Conservation (phyloP, 129 eudicot genomes). For the Cynara cardunculus region DNA sequence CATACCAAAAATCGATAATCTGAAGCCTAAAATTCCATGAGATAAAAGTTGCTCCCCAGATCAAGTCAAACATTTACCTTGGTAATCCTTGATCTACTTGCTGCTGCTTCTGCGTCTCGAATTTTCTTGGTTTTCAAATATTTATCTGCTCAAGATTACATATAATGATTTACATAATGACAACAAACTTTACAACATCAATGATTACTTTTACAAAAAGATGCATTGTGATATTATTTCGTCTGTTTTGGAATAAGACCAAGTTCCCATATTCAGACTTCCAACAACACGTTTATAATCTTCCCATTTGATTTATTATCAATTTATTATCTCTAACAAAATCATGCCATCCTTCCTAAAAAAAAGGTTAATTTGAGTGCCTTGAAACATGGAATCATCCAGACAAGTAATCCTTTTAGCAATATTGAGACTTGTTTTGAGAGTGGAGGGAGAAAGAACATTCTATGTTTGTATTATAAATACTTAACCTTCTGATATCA, state of each 20-base stretch:
- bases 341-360: background rate
- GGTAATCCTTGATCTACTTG: constrained; percentile 69
- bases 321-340: background rate
- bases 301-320: background rate
- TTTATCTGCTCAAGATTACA: constrained; percentile 50
- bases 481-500: background rate
- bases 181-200: background rate
- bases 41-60: background rate
- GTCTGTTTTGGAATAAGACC: background rate
- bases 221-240: background rate
- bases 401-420: background rate
- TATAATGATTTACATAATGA: background rate
- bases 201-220: background rate
- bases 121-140: constrained; percentile 76
- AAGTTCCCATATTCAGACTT: background rate
- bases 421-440: background rate
- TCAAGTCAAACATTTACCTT: constrained; percentile 44
- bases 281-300: background rate
- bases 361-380: background rate
- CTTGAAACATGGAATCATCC: background rate
- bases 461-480: background rate
- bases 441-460: background rate
- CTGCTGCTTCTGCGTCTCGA: constrained; percentile 86
- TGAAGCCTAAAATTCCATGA: background rate
- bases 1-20: background rate